A percentile compares a stretch with the other conserved stretches of the same genome.
phyloP scores from a whole-genome alignment of 169 alveolate species.

The Cryptosporidium ryanae region DNA sequence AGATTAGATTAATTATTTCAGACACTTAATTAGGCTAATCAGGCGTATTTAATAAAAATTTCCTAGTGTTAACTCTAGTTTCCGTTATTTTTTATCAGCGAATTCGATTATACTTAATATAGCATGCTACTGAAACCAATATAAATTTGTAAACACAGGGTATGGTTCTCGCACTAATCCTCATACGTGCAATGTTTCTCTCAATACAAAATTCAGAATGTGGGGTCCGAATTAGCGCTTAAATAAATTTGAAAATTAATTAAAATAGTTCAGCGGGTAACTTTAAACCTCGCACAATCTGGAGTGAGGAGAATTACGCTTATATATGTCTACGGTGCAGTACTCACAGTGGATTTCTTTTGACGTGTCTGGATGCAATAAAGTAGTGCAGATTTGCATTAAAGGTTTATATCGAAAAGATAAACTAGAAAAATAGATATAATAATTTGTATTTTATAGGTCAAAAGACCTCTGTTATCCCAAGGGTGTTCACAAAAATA shows the following conservation, averaged over 20 bases:
- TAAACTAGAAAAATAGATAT: constrained; percentile 2
- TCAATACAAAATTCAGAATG: too few species aligned
- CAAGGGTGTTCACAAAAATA: constrained; percentile 20
- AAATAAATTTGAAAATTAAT: too few species aligned
- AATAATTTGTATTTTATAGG: constrained; percentile 9
- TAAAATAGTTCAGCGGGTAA: constrained; percentile 16
- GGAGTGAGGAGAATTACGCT: constrained; percentile 63
- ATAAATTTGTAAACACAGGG: too few species aligned
- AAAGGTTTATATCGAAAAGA: constrained; percentile 10
- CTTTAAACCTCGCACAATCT: constrained; percentile 45
- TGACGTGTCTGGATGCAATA: constrained; percentile 35
- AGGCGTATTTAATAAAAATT: too few species aligned
- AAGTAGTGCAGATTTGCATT: constrained; percentile 67
- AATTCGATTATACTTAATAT: too few species aligned
- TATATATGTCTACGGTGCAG: constrained; percentile 56
- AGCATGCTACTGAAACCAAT: too few species aligned
- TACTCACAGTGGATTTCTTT: constrained; percentile 65
- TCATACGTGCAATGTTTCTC: too few species aligned
- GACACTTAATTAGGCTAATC: too few species aligned
- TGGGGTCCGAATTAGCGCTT: too few species aligned
- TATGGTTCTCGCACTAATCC: too few species aligned
- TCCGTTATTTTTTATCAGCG: too few species aligned
- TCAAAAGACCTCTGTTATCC: not conserved
- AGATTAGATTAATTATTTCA: constrained; percentile 76
- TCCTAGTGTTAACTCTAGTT: too few species aligned